Evolutionary conservation across 2,329 filamentous ascomycete species (phyloP), one percentile per base, ranked within the genome.

Genomic region (Alternaria triticina): DNA sequence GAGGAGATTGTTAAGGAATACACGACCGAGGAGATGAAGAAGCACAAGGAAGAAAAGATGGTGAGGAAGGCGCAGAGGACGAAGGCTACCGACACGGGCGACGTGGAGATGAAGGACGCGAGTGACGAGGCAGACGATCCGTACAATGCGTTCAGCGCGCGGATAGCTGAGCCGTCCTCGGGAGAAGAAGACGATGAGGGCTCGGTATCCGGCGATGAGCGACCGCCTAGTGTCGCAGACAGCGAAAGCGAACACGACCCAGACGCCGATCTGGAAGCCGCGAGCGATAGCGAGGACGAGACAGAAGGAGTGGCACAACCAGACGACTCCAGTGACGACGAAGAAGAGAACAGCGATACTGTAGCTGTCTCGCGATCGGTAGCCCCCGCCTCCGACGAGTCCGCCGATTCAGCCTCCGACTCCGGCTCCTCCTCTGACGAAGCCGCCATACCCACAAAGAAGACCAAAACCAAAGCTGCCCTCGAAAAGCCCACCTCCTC

Each of bases 81-180:
- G 15, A 68, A 69, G 43, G 49, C 51, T 22, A 63, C 55, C 2
- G 64, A 64, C 8, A 68, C 66, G 7, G 67, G 66, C 3, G 71
- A 67, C 33, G 63, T 62, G 12, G 73, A 71, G 28, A 71, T 69
- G 65, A 61, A 70, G 27, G 70, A 73, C 13, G 43, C 60, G 30
- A 69, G 71, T 61, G 77, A 76, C n/a, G 77, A 74, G 12, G 73
- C 70, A 8, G 71, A 66, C n/a, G 74, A 76, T 49, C 73, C 74
- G 4, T 77, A 80, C 59, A 68, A 69, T 22, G 75, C 72, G 2
- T 82, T 80, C 58, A 75, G 77, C 54, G 75, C 76, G 45, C 75
- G 81, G 43, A 78, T 84, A 54, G 82, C 80, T 25, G 77, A 70
- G 25, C 80, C 79, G 3, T 79, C 77, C 17, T 78, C 77, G 10